These are phyloP conservation scores for Phlyctochytrium arcticum DNA, from an alignment of 192 early-diverging fungal species.

Conservation along the genomic window DNA sequence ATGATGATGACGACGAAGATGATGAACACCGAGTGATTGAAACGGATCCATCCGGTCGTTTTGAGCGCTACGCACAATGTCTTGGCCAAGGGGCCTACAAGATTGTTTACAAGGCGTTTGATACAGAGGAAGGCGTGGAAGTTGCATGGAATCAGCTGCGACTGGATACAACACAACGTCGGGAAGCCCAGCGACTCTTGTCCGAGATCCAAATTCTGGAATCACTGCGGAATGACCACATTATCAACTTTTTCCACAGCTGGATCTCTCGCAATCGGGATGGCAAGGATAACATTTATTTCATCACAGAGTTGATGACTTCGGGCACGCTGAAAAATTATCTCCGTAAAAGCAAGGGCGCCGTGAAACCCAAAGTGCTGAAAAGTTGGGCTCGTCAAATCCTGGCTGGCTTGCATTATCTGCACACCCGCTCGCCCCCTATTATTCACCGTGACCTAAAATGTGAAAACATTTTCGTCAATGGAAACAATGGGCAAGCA, in stretches of 20 bases:
- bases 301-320: constrained; percentile 90
- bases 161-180: constrained; percentile 38
- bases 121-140: constrained; percentile 84
- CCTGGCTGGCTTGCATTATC: constrained; percentile 70
- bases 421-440: constrained; percentile 72
- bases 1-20: not conserved
- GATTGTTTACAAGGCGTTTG: constrained; percentile 81
- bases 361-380: constrained; percentile 68
- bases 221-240: constrained; percentile 72
- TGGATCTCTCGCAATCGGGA: constrained; percentile 48
- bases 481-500: constrained; percentile 80
- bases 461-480: constrained; percentile 82
- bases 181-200: constrained; percentile 37
- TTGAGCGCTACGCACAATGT: constrained; percentile 51
- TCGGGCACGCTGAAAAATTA: constrained; percentile 79
- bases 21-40: not conserved
- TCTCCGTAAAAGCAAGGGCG: constrained; percentile 65
- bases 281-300: constrained; percentile 61
- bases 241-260: constrained; percentile 70
- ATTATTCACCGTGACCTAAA: constrained; percentile 74
- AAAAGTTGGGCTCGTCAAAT: constrained; percentile 81
- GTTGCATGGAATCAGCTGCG: constrained; percentile 87
- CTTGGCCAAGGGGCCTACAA: constrained; percentile 86
- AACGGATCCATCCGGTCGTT: constrained; percentile 63
- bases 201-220: constrained; percentile 67